Conservation (phyloP, 1,284 basidiomycete species). For the Tilletia caries region DNA sequence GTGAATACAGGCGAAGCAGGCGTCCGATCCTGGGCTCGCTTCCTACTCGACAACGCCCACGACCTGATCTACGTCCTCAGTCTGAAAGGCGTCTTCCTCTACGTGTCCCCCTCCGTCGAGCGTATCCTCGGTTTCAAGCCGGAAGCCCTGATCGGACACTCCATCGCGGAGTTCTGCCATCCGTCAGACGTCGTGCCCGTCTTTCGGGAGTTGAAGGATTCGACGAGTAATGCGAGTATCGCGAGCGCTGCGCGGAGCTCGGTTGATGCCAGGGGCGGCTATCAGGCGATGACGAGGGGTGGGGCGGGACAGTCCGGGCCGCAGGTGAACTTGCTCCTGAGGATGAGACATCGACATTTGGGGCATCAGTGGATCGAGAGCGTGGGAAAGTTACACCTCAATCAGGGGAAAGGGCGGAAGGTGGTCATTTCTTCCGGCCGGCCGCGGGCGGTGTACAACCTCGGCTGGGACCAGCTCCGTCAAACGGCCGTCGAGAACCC, state of each 20-base stretch:
- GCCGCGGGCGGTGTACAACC: conserved; percentile 39
- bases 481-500: conserved; percentile 28
- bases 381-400: conserved; percentile 45
- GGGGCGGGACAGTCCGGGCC: conserved; percentile 48
- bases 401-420: conserved; percentile 50
- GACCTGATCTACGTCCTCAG: conserved; percentile 88
- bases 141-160: conserved; percentile 75
- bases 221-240: conserved; percentile 55
- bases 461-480: conserved; percentile 40
- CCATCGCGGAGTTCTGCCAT: conserved; percentile 74
- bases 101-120: conserved; percentile 66
- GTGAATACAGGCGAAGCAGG: conserved; percentile 13
- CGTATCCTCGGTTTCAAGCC: conserved; percentile 54
- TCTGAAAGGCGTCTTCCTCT: conserved; percentile 87
- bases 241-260: conserved; percentile 43
- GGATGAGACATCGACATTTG: conserved; percentile 45
- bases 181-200: conserved; percentile 84
- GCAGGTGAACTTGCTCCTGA: conserved; percentile 42
- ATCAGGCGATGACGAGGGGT: conserved; percentile 44
- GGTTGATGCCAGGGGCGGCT: conserved; percentile 30
- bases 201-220: conserved; percentile 86
- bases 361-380: conserved; percentile 46
- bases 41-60: conserved; percentile 43
- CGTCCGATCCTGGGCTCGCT: conserved; percentile 31
- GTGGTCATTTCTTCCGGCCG: conserved; percentile 47